Evolutionary conservation across 805 yeast species (phyloP).

Genomic region (Wickerhamiella bombiphila): DNA sequence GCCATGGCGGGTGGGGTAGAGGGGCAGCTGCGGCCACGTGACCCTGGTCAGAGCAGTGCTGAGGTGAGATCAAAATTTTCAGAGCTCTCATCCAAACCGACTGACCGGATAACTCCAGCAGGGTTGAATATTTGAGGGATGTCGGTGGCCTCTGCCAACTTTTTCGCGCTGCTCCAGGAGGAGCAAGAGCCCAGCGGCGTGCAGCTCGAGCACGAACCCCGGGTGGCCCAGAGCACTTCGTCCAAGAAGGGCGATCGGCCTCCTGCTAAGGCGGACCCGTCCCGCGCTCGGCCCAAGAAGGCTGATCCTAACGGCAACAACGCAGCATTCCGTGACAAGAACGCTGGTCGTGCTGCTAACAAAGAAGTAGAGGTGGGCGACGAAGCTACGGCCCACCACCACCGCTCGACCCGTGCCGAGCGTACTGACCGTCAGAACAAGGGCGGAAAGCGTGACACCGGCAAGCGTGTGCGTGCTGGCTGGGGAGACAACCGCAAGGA

Average conservation of each 20-base stretch:
- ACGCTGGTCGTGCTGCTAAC: slow-evolving; percentile 52
- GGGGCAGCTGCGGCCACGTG: too few relatives aligned
- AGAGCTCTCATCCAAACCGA: too few relatives aligned
- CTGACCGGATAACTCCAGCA: too few relatives aligned
- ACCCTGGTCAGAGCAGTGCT: too few relatives aligned
- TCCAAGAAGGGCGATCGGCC: slow-evolving; percentile 52
- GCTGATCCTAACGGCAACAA: slow-evolving; percentile 60
- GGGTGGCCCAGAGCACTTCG: slow-evolving; percentile 51
- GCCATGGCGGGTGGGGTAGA: too few relatives aligned
- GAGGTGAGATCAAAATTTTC: too few relatives aligned
- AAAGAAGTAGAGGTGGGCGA: slow-evolving; percentile 31
- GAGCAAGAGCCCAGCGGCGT: slow-evolving; percentile 13
- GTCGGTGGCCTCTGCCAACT: slow-evolving; percentile 17
- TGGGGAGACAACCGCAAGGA: slow-evolving; percentile 76
- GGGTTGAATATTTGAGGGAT: too few relatives aligned
- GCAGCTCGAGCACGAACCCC: slow-evolving; percentile 28
- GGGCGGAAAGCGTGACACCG: slow-evolving; percentile 68
- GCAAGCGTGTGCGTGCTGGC: slow-evolving; percentile 68
- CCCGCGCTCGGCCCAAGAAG: slow-evolving; percentile 41
- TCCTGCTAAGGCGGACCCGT: slow-evolving; percentile 43
- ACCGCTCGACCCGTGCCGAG: slow-evolving; percentile 43
- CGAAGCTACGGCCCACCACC: slow-evolving; percentile 39
- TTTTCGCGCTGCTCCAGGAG: slow-evolving; percentile 17
- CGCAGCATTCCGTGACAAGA: slow-evolving; percentile 64
- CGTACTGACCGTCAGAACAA: slow-evolving; percentile 61